These are phyloP conservation scores for Oryza officinalis DNA, from an alignment of 176 grass and related monocot genomes.

Conservation along the genomic window DNA sequence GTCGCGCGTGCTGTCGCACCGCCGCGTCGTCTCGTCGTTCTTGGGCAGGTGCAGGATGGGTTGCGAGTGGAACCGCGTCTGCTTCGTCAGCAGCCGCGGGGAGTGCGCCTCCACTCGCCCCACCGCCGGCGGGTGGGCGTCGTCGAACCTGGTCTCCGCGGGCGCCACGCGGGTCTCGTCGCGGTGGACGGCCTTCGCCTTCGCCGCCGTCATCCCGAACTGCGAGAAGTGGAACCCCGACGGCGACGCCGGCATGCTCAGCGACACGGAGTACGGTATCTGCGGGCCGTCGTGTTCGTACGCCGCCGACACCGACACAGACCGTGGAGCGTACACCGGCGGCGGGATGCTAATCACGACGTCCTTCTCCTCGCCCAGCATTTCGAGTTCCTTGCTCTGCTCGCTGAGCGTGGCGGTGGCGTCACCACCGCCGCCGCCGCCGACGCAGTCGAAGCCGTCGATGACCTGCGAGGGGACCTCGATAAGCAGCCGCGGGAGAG, in stretches of 20 bases:
- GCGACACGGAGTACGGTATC: conserved; percentile 36
- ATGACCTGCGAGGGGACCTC: conserved; percentile 37
- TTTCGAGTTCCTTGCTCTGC: conserved; percentile 6
- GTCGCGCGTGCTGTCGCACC: conserved; percentile 46
- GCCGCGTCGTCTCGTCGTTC: conserved; percentile 4
- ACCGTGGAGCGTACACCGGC: background rate
- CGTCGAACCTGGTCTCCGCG: background rate
- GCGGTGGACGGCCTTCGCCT: background rate
- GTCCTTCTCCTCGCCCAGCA: conserved; percentile 27
- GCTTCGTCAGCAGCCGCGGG: conserved; percentile 40
- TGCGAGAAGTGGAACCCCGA: conserved; percentile 60
- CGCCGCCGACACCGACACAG: background rate
- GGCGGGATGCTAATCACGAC: conserved; percentile 43
- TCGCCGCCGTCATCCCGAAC: background rate
- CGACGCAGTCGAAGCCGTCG: conserved; percentile 53
- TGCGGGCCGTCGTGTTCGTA: background rate
- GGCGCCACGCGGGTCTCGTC: conserved; percentile 17
- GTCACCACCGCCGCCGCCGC: background rate
- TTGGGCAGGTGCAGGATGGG: conserved; percentile 26
- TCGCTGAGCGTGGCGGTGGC: background rate
- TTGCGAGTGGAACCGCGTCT: conserved; percentile 59
- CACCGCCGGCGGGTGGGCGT: background rate
- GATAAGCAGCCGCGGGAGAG: conserved; percentile 41
- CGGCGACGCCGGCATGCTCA: conserved; percentile 67
- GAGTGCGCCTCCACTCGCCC: background rate